Evolutionary conservation across 2,329 filamentous ascomycete genomes (phyloP).

Genomic region (Xylaria sp.): DNA sequence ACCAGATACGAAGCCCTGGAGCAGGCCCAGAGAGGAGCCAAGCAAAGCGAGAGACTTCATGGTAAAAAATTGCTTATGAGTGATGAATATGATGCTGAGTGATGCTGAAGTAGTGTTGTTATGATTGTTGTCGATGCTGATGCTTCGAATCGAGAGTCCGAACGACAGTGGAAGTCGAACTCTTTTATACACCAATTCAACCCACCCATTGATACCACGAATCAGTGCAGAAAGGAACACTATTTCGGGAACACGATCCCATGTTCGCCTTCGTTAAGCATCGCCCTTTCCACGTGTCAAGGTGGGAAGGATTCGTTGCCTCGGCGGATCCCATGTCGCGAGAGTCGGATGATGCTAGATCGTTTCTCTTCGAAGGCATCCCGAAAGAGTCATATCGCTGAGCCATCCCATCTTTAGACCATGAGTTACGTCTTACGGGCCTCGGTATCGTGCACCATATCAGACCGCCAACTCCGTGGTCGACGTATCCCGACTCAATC

Average conservation of each 20-base stretch:
- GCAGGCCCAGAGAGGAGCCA: not conserved
- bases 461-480: not conserved
- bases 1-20: not conserved
- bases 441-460: no score
- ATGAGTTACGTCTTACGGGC: no score
- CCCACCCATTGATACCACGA: not conserved
- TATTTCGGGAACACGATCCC: not conserved
- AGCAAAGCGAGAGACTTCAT: not conserved
- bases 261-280: not conserved
- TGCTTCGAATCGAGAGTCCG: not conserved
- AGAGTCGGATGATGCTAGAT: no score
- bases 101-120: not conserved
- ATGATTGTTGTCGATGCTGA: not conserved
- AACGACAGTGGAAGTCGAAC: not conserved
- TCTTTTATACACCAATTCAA: not conserved
- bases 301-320: no score
- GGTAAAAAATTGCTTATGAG: not conserved
- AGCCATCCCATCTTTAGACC: no score
- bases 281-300: no score
- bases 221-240: not conserved
- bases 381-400: no score
- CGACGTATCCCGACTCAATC: not conserved
- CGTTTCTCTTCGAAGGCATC: no score
- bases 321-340: no score
- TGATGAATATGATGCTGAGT: not conserved